Base-by-base conservation (phyloP, 768 basidiomycete genomes). In the Agrocybe praecox region DNA sequence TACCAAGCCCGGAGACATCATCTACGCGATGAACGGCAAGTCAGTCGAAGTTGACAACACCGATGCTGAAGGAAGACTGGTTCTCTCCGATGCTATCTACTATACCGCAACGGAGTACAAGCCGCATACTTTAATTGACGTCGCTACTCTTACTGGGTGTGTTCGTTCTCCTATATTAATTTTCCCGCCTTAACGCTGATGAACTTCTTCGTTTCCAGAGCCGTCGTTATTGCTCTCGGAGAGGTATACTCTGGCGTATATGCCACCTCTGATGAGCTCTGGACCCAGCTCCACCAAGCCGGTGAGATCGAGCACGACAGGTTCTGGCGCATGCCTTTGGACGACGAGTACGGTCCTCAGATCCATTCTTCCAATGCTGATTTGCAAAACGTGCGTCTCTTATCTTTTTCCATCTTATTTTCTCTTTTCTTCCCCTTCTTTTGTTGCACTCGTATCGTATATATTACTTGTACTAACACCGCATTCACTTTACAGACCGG, bases 321-420 rank as follows among this genome's bases (percentile, higher is more conserved):
- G 52, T 87, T 96, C 80, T 95, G 93, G 93, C 84, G 93, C 23
- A 85, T 95, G 87, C 93, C 93, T 10, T 82, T 96, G 52, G 88
- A 92, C 63, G 90, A 92, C 44, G 90, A 87, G 55, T 96, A 80
- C 61, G 85, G 83, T 0, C 82, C 85, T 11, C 91, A 92, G 68
- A 94, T 96, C 63, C 72, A 86, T 67, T 79, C 78, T 7, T 87
- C 85, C 23, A 92, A 92, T 63, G 92, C 91, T 22, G 92, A 94
- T 69, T 76, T 94, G 32, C 87, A 88, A 72, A 94, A 94, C 63
- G 87, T 88, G 59, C 24, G 76, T 67, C 5, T 36, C 5, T 40
- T 15, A 19, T 14, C 15, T 14, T 42, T 48, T 9, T 33, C 51
- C 23, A 60, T 53, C 29, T 47, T 2, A 29, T 23, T 49, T 23